Percentiles rank a stretch among this genome's conserved stretches.
phyloP scores from a whole-genome alignment of 2,329 filamentous ascomycete species.

The Colletotrichum truncatum region DNA sequence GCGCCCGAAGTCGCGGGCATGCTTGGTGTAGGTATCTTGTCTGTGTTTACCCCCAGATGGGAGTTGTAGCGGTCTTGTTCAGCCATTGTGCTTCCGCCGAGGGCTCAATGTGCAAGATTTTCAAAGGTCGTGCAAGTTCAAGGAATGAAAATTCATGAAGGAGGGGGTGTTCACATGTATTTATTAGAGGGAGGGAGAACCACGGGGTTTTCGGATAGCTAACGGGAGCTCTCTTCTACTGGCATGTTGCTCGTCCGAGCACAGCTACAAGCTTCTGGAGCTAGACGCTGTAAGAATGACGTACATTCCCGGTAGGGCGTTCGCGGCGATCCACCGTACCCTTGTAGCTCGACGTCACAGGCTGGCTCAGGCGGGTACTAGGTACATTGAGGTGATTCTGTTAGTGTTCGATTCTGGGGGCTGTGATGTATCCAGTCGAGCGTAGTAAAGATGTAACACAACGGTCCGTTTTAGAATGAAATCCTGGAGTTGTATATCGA shows the following conservation, averaged over 20 bases:
- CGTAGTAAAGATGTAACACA: neutral
- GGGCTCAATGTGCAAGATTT: constrained; percentile 9
- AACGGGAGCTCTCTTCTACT: neutral
- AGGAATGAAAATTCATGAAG: neutral
- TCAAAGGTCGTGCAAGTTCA: neutral
- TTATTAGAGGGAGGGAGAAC: neutral
- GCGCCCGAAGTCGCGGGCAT: constrained; percentile 24
- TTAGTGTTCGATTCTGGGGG: neutral
- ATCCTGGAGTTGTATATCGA: no score
- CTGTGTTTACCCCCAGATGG: constrained; percentile 28
- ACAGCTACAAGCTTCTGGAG: neutral
- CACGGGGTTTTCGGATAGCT: neutral
- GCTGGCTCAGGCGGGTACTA: neutral
- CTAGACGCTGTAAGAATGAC: constrained; percentile 24
- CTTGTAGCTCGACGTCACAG: constrained; percentile 21
- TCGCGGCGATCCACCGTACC: constrained; percentile 11
- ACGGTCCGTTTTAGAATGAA: no score
- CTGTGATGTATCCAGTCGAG: neutral
- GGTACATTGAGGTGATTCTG: neutral
- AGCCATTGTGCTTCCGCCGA: constrained; percentile 20
- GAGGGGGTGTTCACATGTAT: neutral
- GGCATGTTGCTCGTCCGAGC: constrained; percentile 10
- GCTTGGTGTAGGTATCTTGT: constrained; percentile 20
- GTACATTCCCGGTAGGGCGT: neutral
- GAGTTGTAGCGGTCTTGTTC: constrained; percentile 33